These are phyloP conservation scores for Myriangium duriaei DNA, from an alignment of 2,329 filamentous ascomycete species.

Conservation along the genomic window DNA sequence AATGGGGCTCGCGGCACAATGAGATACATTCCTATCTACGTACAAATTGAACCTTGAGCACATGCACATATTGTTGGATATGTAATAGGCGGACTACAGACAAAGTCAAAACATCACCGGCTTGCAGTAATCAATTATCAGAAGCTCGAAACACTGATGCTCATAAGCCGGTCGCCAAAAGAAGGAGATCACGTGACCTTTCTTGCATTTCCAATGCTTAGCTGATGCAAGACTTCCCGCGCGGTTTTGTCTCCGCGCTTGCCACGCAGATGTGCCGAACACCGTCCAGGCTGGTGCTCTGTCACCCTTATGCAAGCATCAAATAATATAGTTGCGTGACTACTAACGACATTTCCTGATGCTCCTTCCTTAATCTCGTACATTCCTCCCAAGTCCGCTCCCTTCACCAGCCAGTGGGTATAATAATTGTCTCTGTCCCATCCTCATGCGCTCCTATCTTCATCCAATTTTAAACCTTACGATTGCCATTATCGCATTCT, in stretches of 20 bases:
- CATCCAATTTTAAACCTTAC: conserved; percentile 6
- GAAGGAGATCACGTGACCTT: too few species aligned
- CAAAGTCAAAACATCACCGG: too few species aligned
- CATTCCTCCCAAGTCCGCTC: neutral
- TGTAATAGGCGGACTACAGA: too few species aligned
- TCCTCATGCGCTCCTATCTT: conserved; percentile 1
- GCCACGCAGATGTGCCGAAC: conserved; percentile 4
- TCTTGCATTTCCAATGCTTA: conserved; percentile 8
- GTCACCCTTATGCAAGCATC: conserved; percentile 4
- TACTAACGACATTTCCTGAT: conserved; percentile 1
- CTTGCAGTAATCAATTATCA: too few species aligned
- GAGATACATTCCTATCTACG: too few species aligned
- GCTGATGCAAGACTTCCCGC: neutral
- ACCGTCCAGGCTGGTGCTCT: conserved; percentile 2
- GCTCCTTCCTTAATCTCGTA: neutral
- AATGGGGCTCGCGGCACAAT: too few species aligned
- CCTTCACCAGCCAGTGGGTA: neutral
- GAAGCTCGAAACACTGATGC: too few species aligned
- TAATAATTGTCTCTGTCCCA: conserved; percentile 6
- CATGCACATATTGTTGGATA: too few species aligned
- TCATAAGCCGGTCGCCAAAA: too few species aligned
- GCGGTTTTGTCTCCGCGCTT: neutral
- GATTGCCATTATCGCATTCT: conserved; percentile 15
- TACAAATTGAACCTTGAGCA: too few species aligned
- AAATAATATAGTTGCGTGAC: neutral